A percentile compares a stretch with the other conserved stretches of the same genome.
phyloP scores from a whole-genome alignment of 495 filamentous ascomycete species.

The Penicillium flavigenum region DNA sequence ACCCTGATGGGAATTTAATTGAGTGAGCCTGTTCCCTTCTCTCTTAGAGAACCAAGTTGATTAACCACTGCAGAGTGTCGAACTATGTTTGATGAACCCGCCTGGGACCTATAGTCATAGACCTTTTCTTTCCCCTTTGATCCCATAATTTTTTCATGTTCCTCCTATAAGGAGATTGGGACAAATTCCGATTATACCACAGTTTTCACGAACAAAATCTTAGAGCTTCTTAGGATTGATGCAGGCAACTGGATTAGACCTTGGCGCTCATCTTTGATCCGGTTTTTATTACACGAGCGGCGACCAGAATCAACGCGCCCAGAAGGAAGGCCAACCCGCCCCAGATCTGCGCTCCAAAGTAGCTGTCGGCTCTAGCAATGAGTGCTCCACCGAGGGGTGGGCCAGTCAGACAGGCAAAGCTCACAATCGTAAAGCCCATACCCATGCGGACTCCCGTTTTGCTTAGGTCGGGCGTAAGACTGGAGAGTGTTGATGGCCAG shows the following conservation, averaged over 20 bases:
- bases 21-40: conserved; percentile 36
- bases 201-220: background rate
- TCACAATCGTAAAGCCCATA: conserved; percentile 68
- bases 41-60: background rate
- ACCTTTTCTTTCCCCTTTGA: background rate
- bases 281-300: background rate
- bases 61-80: conserved; percentile 14
- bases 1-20: conserved; percentile 58
- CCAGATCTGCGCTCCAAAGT: conserved; percentile 53
- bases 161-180: background rate
- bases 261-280: background rate
- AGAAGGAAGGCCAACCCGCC: background rate
- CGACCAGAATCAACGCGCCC: background rate
- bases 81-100: conserved; percentile 22
- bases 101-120: background rate
- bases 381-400: conserved; percentile 65
- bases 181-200: background rate
- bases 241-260: background rate
- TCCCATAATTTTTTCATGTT: background rate
- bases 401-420: conserved; percentile 65
- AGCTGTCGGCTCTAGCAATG: conserved; percentile 45
- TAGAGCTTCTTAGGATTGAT: background rate
- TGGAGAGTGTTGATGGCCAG: conserved; percentile 53
- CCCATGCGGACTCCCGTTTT: conserved; percentile 68
- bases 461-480: conserved; percentile 56